Evolutionary conservation across 2,329 filamentous ascomycete species (phyloP).

Genomic region (Fusarium pseudocircinatum): DNA sequence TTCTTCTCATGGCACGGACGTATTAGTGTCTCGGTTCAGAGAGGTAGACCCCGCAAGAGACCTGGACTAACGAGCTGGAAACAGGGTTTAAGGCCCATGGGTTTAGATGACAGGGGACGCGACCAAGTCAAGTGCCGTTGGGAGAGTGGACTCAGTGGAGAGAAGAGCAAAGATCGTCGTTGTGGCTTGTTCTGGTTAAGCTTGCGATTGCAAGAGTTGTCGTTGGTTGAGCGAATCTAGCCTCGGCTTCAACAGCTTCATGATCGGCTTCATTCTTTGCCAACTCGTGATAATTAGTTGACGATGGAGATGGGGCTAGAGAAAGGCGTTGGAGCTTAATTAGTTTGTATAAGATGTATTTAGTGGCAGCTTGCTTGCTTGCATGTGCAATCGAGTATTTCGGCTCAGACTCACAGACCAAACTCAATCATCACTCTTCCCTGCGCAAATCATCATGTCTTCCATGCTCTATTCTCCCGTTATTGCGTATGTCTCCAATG

Average conservation of each 20-base stretch:
- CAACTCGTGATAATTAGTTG: not conserved
- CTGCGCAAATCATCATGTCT: constrained; percentile 20
- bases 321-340: not conserved
- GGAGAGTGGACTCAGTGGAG: not conserved
- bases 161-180: constrained; percentile 8
- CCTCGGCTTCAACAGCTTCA: constrained; percentile 10
- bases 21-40: not conserved
- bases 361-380: not conserved
- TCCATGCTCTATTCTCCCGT: constrained; percentile 37
- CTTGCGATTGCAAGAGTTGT: constrained; percentile 12
- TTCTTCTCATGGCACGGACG: not conserved
- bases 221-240: not conserved
- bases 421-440: not conserved
- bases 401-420: not conserved
- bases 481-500: constrained; percentile 1
- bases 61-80: not conserved
- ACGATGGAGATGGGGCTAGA: not conserved
- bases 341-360: constrained; percentile 6
- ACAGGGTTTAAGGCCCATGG: not conserved
- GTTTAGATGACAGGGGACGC: not conserved
- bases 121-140: constrained; percentile 6
- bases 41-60: not conserved
- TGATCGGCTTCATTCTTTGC: not conserved
- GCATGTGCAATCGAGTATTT: not conserved
- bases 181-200: constrained; percentile 18